Percentiles rank a stretch among this genome's conserved stretches.
phyloP scores from a whole-genome alignment of 106 monocot species.

The Agapanthus africanus region DNA sequence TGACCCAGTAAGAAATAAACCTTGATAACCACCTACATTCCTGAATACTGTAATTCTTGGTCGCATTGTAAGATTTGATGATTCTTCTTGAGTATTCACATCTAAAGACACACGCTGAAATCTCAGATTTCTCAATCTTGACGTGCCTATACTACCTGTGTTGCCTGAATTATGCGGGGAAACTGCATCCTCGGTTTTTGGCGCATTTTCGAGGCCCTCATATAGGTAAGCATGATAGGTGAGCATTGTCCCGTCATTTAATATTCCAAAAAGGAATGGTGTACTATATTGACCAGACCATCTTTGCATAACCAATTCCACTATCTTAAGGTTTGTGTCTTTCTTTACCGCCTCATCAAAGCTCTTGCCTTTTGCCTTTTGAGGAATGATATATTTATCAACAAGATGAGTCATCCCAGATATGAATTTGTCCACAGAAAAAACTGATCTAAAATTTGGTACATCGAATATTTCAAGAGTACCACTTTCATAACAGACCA shows the following conservation, averaged over 20 bases:
- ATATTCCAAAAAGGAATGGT: conserved; percentile 76
- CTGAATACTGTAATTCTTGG: conserved; percentile 79
- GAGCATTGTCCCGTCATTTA: conserved; percentile 91
- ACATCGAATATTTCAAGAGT: conserved; percentile 84
- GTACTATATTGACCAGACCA: conserved; percentile 77
- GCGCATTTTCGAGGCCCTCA: conserved; percentile 43
- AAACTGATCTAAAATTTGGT: conserved; percentile 76
- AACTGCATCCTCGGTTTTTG: conserved; percentile 28
- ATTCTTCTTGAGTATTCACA: conserved; percentile 43
- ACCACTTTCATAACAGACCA: conserved; percentile 83
- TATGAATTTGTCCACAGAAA: conserved; percentile 57
- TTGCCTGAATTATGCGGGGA: conserved; percentile 37
- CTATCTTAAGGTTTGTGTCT: conserved; percentile 52
- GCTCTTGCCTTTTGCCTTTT: conserved; percentile 16
- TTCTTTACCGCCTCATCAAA: conserved; percentile 30
- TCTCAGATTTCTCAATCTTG: conserved; percentile 85
- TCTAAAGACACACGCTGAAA: conserved; percentile 70
- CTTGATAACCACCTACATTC: conserved; percentile 87
- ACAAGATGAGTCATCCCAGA: conserved; percentile 66
- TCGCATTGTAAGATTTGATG: conserved; percentile 17
- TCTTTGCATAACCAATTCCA: conserved; percentile 83
- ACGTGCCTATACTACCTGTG: conserved; percentile 22
- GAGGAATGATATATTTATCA: conserved; percentile 35
- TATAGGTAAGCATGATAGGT: conserved; percentile 85
- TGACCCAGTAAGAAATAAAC: conserved; percentile 79